These are phyloP conservation scores for Salix dunnii DNA, from an alignment of 345 rosid genomes.

Conservation along the genomic window DNA sequence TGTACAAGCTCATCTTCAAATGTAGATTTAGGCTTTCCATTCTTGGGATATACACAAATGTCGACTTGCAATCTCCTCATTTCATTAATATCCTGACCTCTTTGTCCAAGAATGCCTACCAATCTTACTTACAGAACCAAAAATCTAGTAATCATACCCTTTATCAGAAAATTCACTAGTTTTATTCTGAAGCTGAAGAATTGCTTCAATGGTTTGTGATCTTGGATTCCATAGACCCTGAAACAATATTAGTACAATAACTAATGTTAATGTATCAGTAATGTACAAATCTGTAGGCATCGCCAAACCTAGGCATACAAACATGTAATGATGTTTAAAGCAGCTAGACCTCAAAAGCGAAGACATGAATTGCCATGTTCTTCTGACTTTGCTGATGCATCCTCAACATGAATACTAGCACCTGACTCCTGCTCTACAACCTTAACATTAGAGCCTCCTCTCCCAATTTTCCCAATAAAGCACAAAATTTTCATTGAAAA, in stretches of 20 bases:
- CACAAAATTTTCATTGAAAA: conserved; percentile 59
- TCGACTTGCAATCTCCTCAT: conserved; percentile 62
- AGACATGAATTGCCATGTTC: conserved; percentile 50
- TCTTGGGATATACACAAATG: conserved; percentile 50
- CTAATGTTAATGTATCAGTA: conserved; percentile 7
- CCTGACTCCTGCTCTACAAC: conserved; percentile 55
- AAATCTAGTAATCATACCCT: conserved; percentile 43
- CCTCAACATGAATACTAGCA: conserved; percentile 51
- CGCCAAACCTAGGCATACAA: neutral
- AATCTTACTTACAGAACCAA: conserved; percentile 53
- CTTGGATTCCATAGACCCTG: conserved; percentile 43
- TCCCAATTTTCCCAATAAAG: conserved; percentile 53
- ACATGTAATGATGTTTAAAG: neutral
- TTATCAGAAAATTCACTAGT: conserved; percentile 45
- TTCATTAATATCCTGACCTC: conserved; percentile 59
- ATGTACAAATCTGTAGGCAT: neutral
- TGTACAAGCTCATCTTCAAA: conserved; percentile 58
- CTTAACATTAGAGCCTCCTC: conserved; percentile 51
- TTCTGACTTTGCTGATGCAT: conserved; percentile 38
- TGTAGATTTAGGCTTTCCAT: conserved; percentile 54
- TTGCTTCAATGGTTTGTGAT: conserved; percentile 53
- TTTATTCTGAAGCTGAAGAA: conserved; percentile 53
- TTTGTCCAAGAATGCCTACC: conserved; percentile 67
- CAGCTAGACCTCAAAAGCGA: conserved; percentile 48
- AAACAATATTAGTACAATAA: conserved; percentile 29